Percentiles rank a stretch among this genome's conserved stretches.
phyloP scores from a whole-genome alignment of 495 filamentous ascomycete genomes.

The Hypoxylon lenormandii region DNA sequence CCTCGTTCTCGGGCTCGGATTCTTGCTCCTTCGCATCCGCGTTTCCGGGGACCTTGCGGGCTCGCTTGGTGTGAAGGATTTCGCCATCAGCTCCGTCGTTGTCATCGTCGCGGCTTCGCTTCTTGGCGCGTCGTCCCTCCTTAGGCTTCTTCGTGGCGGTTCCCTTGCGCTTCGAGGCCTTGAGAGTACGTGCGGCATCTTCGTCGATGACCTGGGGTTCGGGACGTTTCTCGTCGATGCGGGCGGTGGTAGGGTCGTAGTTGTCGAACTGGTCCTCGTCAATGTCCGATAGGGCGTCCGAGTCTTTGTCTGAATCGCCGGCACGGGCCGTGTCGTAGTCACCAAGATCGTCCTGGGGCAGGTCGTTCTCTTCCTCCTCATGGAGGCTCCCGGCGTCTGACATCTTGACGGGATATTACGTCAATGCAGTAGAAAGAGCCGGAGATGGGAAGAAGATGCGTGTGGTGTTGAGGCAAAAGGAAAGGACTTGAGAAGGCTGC shows the following conservation, averaged over 20 bases:
- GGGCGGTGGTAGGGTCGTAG: constrained; percentile 82
- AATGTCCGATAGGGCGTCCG: constrained; percentile 87
- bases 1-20: constrained; percentile 72
- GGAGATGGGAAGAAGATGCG: neutral
- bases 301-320: constrained; percentile 78
- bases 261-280: constrained; percentile 93
- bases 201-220: constrained; percentile 80
- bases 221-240: constrained; percentile 80
- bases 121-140: constrained; percentile 82
- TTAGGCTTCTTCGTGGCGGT: constrained; percentile 75
- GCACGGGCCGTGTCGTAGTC: constrained; percentile 55
- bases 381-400: constrained; percentile 56
- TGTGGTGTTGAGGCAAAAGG: neutral
- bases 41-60: constrained; percentile 49
- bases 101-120: constrained; percentile 66
- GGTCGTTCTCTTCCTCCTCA: constrained; percentile 53
- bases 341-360: constrained; percentile 49
- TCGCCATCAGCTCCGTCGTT: constrained; percentile 69
- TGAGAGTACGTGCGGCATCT: constrained; percentile 77
- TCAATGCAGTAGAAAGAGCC: neutral
- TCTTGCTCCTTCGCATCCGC: constrained; percentile 60
- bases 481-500: constrained; percentile 5
- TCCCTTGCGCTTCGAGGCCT: constrained; percentile 82
- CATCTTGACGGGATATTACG: constrained; percentile 57
- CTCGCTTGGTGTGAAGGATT: constrained; percentile 62